Base-by-base conservation (phyloP, 2,329 filamentous ascomycete species). In the Aspergillus novoparasiticus region DNA sequence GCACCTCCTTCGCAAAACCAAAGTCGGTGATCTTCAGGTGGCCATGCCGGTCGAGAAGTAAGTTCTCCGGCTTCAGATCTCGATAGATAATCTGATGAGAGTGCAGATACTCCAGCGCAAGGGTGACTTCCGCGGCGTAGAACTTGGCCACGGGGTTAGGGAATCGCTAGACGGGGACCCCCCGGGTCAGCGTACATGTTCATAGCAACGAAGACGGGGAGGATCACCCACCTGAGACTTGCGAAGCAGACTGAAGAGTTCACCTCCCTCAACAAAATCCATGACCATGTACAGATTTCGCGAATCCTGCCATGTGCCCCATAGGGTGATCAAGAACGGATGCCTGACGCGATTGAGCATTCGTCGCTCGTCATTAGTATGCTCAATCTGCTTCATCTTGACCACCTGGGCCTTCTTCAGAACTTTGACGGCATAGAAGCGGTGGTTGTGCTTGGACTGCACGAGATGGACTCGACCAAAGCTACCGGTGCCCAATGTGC, bases 361-460 rank as follows among this genome's bases (percentile, higher is more conserved):
- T 72, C 87, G 89, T 69, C 95, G 87, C 83, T 99, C 95, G 80
- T 99, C 95, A 75, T 99, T 99, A 70, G 95, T 99, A 82, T 99
- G 95, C 81, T 99, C 95, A 64, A 99, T 93, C 81, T 99, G 95
- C 87, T 99, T 99, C 95, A 99, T 98, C 84, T 97, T 97, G 79
- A 99, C 93, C 60, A 99, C 94, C 81, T 99, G 95, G 56, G 90
- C 90, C 86, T 99, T 99, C 80, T 99, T 99, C 80, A 99, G 83
- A 69, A 99, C 95, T 83, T 99, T 99, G 80, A 99, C 90, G 53
- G 95, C 95, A 81, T 99, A 99, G 84, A 94, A 99, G 66, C 95
- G 90, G 81, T 96, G 92, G 79, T 99, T 99, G 82, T 99, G 95
- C 80, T 94, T 95, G 69, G 94, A 97, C 81, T 98, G 95, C 59